Evolutionary conservation across 2,329 filamentous ascomycete genomes (phyloP).

Genomic region (Cladosporium sp.): DNA sequence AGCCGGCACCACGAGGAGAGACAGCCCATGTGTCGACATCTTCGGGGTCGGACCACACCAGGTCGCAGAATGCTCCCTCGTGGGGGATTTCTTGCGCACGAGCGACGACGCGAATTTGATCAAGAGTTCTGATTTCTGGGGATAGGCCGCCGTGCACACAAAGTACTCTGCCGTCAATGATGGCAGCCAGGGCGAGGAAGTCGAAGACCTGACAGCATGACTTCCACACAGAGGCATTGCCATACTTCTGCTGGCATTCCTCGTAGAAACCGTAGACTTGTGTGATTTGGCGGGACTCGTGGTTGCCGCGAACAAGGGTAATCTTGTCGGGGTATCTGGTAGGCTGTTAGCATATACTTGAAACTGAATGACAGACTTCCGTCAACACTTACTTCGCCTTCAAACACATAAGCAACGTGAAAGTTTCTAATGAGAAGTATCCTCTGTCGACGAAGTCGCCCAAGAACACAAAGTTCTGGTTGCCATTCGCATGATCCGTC

Average conservation of each 20-base stretch:
- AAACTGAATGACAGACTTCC: neutral
- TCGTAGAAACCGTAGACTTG: slow-evolving; percentile 77
- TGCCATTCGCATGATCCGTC: slow-evolving; percentile 46
- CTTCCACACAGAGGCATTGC: slow-evolving; percentile 74
- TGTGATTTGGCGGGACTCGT: slow-evolving; percentile 72
- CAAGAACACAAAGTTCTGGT: slow-evolving; percentile 67
- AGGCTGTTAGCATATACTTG: neutral
- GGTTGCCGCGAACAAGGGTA: slow-evolving; percentile 68
- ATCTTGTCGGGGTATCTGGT: slow-evolving; percentile 66
- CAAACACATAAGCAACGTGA: slow-evolving; percentile 66
- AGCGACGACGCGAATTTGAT: slow-evolving; percentile 70
- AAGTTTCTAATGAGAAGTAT: slow-evolving; percentile 69
- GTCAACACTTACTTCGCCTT: slow-evolving; percentile 56
- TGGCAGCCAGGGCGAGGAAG: slow-evolving; percentile 67
- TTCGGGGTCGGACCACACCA: slow-evolving; percentile 73
- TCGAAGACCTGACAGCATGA: slow-evolving; percentile 75
- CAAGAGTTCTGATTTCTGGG: slow-evolving; percentile 67
- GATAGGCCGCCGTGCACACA: slow-evolving; percentile 69
- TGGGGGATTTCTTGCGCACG: slow-evolving; percentile 72
- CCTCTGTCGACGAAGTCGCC: slow-evolving; percentile 71
- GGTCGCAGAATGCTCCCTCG: slow-evolving; percentile 70
- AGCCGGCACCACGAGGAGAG: slow-evolving; percentile 61
- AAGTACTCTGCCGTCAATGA: slow-evolving; percentile 69
- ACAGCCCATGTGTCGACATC: slow-evolving; percentile 64
- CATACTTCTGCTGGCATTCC: slow-evolving; percentile 72